Evolutionary conservation across 768 basidiomycete genomes (phyloP), one percentile per base, ranked within the genome.

Genomic region (Suillus tomentosus): DNA sequence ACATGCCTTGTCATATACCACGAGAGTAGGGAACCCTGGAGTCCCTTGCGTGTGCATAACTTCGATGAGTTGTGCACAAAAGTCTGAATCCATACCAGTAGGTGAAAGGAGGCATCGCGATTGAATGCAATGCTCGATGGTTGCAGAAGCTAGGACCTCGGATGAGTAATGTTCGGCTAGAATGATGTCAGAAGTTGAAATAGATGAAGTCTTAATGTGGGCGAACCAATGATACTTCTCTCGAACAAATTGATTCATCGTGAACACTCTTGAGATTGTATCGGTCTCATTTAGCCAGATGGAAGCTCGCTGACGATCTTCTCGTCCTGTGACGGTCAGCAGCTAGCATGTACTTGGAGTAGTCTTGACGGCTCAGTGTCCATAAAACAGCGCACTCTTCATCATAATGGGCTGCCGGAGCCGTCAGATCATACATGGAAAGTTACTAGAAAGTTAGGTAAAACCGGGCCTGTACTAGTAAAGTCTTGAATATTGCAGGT

Each of bases 391-490:
- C 80, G 37, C 86, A 84, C 70, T 95, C 91, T 70, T 91, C 89
- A 54, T 92, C 88, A 66, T 99, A 99, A 64, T 85, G 86, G 7
- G 85, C 72, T 19, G 83, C 80, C 0, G 95, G 95, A 14, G 92
- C 90, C 1, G 86, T 78, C 42, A 99, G 82, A 75, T 99, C 97
- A 70, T 95, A 93, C 40, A 91, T 90, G 1, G 94, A 91, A 60
- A 99, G 77, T 74, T 98, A 95, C 97, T 97, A 99, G 79, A 98
- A 99, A 3, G 96, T 95, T 55, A 93, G 78, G 71, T 95, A 78
- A 99, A 99, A 3, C 88, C 91, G 34, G 95, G 89, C 3, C 96
- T 97, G 31, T 31, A 31, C 31, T 31, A 31, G 68, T 34, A 53
- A 62, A 14, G 27, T n/a, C 19, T 51, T 43, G 47, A 64, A 60